Base-by-base conservation (phyloP, 2,329 filamentous ascomycete species). In the Epichloe glyceriae region DNA sequence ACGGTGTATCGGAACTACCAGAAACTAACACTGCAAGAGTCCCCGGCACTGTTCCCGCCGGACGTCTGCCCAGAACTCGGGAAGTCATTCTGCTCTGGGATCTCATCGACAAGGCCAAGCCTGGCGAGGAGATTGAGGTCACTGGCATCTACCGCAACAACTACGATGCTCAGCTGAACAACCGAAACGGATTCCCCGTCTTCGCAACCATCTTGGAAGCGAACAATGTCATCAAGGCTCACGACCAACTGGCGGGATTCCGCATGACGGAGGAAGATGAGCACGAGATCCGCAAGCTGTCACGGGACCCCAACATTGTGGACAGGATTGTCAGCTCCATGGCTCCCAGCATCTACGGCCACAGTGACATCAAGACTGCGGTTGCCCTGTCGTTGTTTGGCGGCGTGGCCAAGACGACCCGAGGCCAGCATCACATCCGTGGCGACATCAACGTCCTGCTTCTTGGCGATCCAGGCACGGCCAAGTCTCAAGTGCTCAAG, bases 1-100 rank as follows among this genome's bases (percentile, higher is more conserved):
- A 98, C 93, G 0, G 86, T 98, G 15, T 98, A 98, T 71, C 86
- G 93, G 55, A 98, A 98, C 68, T 98, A 96, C 70, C 93, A 98
- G 67, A 98, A 96, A 65, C 75, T 98, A 60, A 98, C 93, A 0
- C 78, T 98, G 12, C 93, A 98, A 63, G 93, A 98, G 67, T 95
- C 94, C 0, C 93, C 4, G 94, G 93, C 50, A 97, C 93, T 6
- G 93, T 98, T 3, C 94, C 93, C 4, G 90, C 94, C 37, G 93
- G 93, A 61, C 90, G 93, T 67, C 78, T 98, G 45, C 93, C 93
- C 3, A 85, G 94, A 50, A 87, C 93, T 63, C 82, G 93, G 49
- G 93, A 98, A 64, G 91, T 98, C 38, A 89, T 98, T 56, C 79
- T 98, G 12, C 80, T 98, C 3, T 97, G 93, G 81, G 93, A 98